A percentile compares a stretch with the other conserved stretches of the same genome.
These are phyloP conservation scores for Septoria petroselini DNA, from an alignment of 2,329 filamentous ascomycete species.

Conservation along the genomic window DNA sequence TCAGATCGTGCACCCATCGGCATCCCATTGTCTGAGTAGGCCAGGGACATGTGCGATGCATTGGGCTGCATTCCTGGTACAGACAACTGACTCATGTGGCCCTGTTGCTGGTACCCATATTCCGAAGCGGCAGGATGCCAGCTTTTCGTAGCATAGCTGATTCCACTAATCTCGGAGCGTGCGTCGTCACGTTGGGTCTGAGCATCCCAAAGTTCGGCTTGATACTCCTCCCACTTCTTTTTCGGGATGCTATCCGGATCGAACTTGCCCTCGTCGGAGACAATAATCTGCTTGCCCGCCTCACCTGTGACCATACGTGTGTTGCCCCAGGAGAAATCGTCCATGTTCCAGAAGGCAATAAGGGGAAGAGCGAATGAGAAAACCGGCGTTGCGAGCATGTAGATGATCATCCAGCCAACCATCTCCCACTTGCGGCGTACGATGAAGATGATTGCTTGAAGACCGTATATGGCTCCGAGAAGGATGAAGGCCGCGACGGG, in stretches of 20 bases:
- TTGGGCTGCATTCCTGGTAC: conserved; percentile 46
- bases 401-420: conserved; percentile 99
- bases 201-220: conserved; percentile 94
- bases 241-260: conserved; percentile 87
- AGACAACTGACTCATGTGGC: conserved; percentile 60
- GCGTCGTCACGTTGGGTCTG: conserved; percentile 79
- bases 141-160: conserved; percentile 88
- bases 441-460: conserved; percentile 93
- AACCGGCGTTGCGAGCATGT: conserved; percentile 84
- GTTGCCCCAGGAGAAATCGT: conserved; percentile 99
- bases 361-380: conserved; percentile 88
- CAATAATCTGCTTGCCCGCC: conserved; percentile 83
- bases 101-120: conserved; percentile 57
- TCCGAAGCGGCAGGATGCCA: conserved; percentile 57
- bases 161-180: conserved; percentile 84
- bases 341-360: conserved; percentile 99
- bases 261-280: conserved; percentile 97
- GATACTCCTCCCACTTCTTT: conserved; percentile 99
- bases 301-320: conserved; percentile 96
- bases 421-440: conserved; percentile 97
- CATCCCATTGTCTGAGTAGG: conserved; percentile 60
- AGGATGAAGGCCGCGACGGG: conserved; percentile 86
- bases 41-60: conserved; percentile 71
- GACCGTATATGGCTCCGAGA: conserved; percentile 91
- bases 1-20: conserved; percentile 59